phyloP scores from a whole-genome alignment of 768 basidiomycete genomes.

The Rickenella mellea region DNA sequence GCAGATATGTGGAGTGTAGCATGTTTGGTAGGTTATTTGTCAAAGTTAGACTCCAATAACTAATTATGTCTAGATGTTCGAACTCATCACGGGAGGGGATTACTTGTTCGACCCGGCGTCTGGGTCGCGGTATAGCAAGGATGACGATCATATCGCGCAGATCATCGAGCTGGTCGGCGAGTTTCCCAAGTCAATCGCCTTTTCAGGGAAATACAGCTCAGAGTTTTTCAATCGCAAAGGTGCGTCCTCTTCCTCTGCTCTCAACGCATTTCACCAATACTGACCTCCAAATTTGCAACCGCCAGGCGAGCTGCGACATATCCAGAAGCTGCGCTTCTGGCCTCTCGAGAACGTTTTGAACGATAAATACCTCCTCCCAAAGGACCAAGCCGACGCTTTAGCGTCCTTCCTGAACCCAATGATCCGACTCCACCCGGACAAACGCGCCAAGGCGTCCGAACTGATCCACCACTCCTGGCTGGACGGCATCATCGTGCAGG shows the following conservation, averaged over 20 bases:
- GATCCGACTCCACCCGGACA: slow-evolving; percentile 83
- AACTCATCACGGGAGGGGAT: slow-evolving; percentile 92
- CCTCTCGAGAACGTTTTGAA: slow-evolving; percentile 71
- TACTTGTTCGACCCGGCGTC: slow-evolving; percentile 97
- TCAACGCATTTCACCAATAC: not conserved
- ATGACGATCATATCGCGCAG: slow-evolving; percentile 96
- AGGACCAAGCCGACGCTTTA: slow-evolving; percentile 71
- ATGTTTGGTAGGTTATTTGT: slow-evolving; percentile 63
- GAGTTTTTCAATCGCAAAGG: slow-evolving; percentile 98
- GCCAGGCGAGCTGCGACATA: slow-evolving; percentile 80
- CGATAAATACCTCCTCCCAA: slow-evolving; percentile 94
- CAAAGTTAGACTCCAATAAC: not conserved
- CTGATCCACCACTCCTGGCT: slow-evolving; percentile 84
- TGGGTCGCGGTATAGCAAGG: slow-evolving; percentile 90
- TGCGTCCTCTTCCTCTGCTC: slow-evolving; percentile 20
- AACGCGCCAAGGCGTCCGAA: slow-evolving; percentile 82
- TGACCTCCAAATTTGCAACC: not conserved
- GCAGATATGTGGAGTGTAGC: slow-evolving; percentile 97
- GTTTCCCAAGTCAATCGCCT: slow-evolving; percentile 72
- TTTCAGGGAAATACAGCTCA: slow-evolving; percentile 84
- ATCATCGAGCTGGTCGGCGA: slow-evolving; percentile 95
- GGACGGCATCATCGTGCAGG: slow-evolving; percentile 75
- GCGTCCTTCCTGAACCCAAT: slow-evolving; percentile 80
- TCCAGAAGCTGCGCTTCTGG: slow-evolving; percentile 91
- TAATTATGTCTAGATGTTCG: slow-evolving; percentile 67